A percentile compares a stretch with the other conserved stretches of the same genome.
Evolutionary conservation across 73 alveolate species (phyloP).

Genomic region (Stentor coeruleus): DNA sequence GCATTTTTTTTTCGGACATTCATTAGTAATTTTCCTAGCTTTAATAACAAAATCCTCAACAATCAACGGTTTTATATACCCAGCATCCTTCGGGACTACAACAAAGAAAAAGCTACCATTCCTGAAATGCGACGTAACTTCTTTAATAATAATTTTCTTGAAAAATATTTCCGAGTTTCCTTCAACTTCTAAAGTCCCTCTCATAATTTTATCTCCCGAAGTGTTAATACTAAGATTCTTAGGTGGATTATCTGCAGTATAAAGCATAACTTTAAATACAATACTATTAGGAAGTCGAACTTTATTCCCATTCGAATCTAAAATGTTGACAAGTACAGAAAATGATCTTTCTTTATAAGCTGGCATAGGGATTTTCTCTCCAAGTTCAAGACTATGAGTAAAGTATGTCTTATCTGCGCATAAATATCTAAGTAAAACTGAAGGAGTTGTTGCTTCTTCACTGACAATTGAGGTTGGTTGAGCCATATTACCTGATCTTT

Average conservation of each 20-base stretch:
- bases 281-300: neutral
- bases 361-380: neutral
- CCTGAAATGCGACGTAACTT: conserved; percentile 32
- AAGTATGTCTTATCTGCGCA: neutral
- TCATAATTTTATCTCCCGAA: conserved; percentile 35
- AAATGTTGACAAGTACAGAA: neutral
- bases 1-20: neutral
- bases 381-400: neutral
- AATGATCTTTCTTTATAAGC: neutral
- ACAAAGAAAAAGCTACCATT: conserved; percentile 32
- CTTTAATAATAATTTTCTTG: conserved; percentile 24
- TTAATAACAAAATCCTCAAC: conserved; percentile 30
- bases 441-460: neutral
- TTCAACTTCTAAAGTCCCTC: conserved; percentile 30
- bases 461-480: neutral
- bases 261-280: neutral
- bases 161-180: conserved; percentile 8
- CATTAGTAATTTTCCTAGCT: conserved; percentile 24
- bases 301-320: neutral
- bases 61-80: conserved; percentile 25
- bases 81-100: conserved; percentile 22
- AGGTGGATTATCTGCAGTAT: conserved; percentile 30
- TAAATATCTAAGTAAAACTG: neutral
- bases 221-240: conserved; percentile 26
- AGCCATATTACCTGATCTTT: neutral